Evolutionary conservation across 164 flowering plant species (phyloP).

Genomic region (Vitis riparia): DNA sequence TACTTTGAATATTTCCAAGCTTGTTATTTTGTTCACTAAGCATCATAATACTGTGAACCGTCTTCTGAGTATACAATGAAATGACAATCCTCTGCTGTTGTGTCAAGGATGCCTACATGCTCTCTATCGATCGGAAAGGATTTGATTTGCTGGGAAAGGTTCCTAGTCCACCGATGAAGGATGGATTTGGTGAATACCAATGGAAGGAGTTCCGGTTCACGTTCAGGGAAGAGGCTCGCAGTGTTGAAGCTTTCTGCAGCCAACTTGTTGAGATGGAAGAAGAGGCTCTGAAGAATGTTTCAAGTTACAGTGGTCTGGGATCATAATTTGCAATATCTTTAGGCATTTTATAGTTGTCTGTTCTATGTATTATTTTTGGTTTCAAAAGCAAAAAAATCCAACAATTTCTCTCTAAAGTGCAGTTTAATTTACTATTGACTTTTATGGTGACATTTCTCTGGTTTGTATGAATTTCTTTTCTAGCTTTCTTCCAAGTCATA

Average conservation of each 20-base stretch:
- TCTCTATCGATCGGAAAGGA: conserved; percentile 76
- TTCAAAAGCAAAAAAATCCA: no score
- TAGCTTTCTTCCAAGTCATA: no score
- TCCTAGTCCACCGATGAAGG: conserved; percentile 28
- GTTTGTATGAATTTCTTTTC: no score
- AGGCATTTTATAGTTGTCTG: no score
- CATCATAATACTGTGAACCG: neutral
- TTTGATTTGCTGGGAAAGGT: conserved; percentile 75
- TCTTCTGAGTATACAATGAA: neutral
- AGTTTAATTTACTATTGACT: no score
- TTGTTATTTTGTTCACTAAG: neutral
- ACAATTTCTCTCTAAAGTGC: no score
- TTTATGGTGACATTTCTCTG: no score
- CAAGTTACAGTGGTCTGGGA: conserved; percentile 56
- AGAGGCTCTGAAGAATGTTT: conserved; percentile 58
- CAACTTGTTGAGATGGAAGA: conserved; percentile 82
- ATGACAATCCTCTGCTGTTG: conserved; percentile 8
- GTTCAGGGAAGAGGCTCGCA: conserved; percentile 64
- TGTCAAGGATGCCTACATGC: conserved; percentile 71
- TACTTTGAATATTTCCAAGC: no score
- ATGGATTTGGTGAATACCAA: conserved; percentile 41
- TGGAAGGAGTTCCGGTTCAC: conserved; percentile 73
- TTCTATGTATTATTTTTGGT: no score
- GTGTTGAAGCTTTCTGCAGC: conserved; percentile 63
- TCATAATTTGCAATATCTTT: conserved; percentile 2